These are phyloP conservation scores for Talaromyces funiculosus DNA, from an alignment of 2,329 filamentous ascomycete genomes.

Conservation along the genomic window DNA sequence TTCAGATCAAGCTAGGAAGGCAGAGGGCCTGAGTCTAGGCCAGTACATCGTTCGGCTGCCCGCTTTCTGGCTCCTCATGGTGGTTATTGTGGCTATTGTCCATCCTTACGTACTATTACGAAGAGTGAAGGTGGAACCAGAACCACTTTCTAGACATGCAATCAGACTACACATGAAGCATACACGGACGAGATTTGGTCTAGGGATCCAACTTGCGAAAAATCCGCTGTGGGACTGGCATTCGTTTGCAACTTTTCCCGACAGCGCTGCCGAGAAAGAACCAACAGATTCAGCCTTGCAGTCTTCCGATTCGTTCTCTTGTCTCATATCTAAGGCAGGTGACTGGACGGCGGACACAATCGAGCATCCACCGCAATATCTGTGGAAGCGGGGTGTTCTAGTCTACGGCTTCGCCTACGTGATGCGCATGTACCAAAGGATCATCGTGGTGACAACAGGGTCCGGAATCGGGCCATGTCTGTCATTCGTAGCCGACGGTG, in stretches of 20 bases:
- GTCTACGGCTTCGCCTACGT: conserved; percentile 63
- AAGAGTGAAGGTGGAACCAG: conserved; percentile 59
- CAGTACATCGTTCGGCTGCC: conserved; percentile 43
- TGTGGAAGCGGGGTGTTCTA: conserved; percentile 66
- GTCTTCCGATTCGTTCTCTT: conserved; percentile 46
- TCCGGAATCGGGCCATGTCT: conserved; percentile 68
- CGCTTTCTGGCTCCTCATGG: conserved; percentile 62
- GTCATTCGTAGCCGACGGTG: conserved; percentile 51
- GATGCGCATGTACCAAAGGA: conserved; percentile 58
- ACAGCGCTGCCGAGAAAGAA: conserved; percentile 39
- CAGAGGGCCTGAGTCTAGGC: conserved; percentile 30
- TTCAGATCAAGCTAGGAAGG: conserved; percentile 39
- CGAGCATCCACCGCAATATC: conserved; percentile 51
- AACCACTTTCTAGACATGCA: conserved; percentile 66
- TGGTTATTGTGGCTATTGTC: conserved; percentile 60
- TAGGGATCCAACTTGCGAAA: conserved; percentile 56
- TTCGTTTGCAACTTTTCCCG: conserved; percentile 68
- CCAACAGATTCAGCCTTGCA: not conserved
- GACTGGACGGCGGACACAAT: conserved; percentile 68
- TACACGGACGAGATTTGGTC: conserved; percentile 52
- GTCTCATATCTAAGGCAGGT: conserved; percentile 66
- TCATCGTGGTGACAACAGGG: conserved; percentile 65
- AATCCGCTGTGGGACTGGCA: conserved; percentile 67
- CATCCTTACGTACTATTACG: conserved; percentile 70
- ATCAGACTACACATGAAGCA: conserved; percentile 65